Evolutionary conservation across 148 eudicot species (phyloP), one percentile per base, ranked within the genome.

Genomic region (Dianthus caryophyllus): DNA sequence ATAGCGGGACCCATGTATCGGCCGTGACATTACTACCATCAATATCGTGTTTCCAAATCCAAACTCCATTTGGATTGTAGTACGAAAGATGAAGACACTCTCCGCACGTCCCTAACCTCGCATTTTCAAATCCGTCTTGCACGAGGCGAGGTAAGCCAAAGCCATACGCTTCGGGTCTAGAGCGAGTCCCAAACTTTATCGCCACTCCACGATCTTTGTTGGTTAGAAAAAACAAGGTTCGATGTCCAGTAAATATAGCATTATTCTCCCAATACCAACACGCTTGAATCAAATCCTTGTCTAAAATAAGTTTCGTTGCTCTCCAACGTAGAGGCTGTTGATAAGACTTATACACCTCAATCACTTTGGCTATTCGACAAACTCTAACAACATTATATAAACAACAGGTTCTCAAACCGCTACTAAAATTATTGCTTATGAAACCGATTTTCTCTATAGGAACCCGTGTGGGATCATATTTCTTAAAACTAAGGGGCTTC

Each of bases 41-140:
- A 46, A 44, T 52, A 25, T 13, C 56, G 50, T 66, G 69, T 33
- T 66, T 66, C 69, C 69, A 66, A 66, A 66, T 50, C 69, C 69
- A 66, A 49, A 66, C 31, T 1, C 69, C 69, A 21, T 1, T 33
- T 26, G 38, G 18, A 50, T 31, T 51, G 21, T 29, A 66, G 33
- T 49, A 66, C 2, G 57, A 66, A 18, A 66, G 3, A 18, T 66
- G 15, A 49, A 51, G 58, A 50, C 43, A 18, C 5, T 17, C 47
- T 29, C 27, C n/a, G 18, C 58, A 66, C 18, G 7, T 27, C 55
- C 69, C 69, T 47, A 66, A 26, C n/a, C 59, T 66, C 13, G 69
- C 69, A 10, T 30, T 48, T 2, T 66, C 20, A 4, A 50, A 66
- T 18, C 58, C 58, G 2, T 66, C 41, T 51, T 66, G 58, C 41